A percentile compares a stretch with the other conserved stretches of the same genome.
Conservation (phyloP, 2,329 filamentous ascomycete species). For the Sporothrix schenckii region DNA sequence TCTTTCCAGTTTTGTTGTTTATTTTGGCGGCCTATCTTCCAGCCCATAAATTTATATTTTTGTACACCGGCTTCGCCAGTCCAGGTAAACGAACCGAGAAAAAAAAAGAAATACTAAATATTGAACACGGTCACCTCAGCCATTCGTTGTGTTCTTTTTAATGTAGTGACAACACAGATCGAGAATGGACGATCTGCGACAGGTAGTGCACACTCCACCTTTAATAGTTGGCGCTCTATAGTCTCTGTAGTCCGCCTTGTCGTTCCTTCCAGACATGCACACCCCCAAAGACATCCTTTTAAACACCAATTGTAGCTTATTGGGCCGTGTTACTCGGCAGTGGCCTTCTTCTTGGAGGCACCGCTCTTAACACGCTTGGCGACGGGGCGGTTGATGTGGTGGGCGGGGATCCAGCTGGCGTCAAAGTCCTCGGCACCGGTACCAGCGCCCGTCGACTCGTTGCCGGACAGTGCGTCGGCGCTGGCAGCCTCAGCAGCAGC, state of each 20-base stretch:
- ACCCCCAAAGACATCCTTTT: too few species aligned
- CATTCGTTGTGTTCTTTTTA: not conserved
- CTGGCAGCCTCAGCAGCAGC: conserved; percentile 49
- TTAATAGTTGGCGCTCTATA: not conserved
- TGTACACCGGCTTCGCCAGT: conserved; percentile 20
- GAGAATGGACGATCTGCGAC: not conserved
- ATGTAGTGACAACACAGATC: not conserved
- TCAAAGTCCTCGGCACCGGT: conserved; percentile 73
- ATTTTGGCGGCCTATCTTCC: not conserved
- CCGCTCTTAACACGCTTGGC: conserved; percentile 67
- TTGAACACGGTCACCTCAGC: not conserved
- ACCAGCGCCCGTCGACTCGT: conserved; percentile 70
- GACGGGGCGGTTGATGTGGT: conserved; percentile 84
- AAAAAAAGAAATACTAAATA: not conserved
- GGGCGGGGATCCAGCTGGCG: conserved; percentile 88
- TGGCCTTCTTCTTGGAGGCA: conserved; percentile 49
- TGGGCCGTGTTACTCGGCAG: conserved; percentile 39
- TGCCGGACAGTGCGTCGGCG: conserved; percentile 58
- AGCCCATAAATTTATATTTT: not conserved
- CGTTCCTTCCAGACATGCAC: not conserved
- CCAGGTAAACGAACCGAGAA: not conserved
- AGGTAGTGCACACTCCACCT: not conserved
- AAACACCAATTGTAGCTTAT: not conserved
- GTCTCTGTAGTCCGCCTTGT: too few species aligned
- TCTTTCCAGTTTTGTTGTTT: conserved; percentile 1